A percentile compares a stretch with the other conserved stretches of the same genome.
Evolutionary conservation across 23 red algal species (phyloP).

Genomic region (Porphyridium purpureum): DNA sequence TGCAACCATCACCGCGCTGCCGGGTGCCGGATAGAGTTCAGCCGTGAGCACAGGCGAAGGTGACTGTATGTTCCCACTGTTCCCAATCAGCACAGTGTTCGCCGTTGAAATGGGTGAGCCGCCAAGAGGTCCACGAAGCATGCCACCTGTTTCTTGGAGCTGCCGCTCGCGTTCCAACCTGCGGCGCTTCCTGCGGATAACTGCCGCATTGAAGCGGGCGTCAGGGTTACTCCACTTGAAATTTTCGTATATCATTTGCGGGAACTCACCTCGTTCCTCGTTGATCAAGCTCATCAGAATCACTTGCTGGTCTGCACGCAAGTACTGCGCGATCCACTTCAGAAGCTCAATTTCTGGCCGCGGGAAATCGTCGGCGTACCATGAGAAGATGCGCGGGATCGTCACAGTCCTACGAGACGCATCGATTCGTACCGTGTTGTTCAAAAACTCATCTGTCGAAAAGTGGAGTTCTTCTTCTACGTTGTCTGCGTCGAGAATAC

Average conservation of each 20-base stretch:
- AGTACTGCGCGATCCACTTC: slow-evolving; percentile 54
- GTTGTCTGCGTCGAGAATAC: slow-evolving; percentile 87
- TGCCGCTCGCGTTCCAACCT: slow-evolving; percentile 50
- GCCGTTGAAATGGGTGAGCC: too few relatives aligned
- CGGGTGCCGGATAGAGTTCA: too few relatives aligned
- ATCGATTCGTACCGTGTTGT: slow-evolving; percentile 12
- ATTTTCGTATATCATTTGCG: slow-evolving; percentile 58
- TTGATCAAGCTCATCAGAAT: slow-evolving; percentile 33
- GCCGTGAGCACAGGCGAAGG: too few relatives aligned
- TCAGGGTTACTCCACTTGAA: slow-evolving; percentile 83
- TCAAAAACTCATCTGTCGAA: slow-evolving; percentile 76
- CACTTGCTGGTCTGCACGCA: slow-evolving; percentile 28
- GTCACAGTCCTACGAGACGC: slow-evolving; percentile 19
- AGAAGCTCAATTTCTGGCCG: slow-evolving; percentile 25
- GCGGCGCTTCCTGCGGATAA: slow-evolving; percentile 77
- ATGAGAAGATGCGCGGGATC: slow-evolving; percentile 85
- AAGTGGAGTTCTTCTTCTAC: slow-evolving; percentile 71
- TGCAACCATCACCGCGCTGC: too few relatives aligned
- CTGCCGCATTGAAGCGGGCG: slow-evolving; percentile 74
- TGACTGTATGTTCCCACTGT: too few relatives aligned
- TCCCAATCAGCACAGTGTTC: too few relatives aligned
- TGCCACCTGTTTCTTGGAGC: too few relatives aligned
- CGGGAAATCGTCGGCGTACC: slow-evolving; percentile 91
- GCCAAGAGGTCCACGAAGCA: too few relatives aligned
- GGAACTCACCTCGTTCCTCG: slow-evolving; percentile 2